Conservation (phyloP, 768 basidiomycete species). For the Hypholoma sublateritium region DNA sequence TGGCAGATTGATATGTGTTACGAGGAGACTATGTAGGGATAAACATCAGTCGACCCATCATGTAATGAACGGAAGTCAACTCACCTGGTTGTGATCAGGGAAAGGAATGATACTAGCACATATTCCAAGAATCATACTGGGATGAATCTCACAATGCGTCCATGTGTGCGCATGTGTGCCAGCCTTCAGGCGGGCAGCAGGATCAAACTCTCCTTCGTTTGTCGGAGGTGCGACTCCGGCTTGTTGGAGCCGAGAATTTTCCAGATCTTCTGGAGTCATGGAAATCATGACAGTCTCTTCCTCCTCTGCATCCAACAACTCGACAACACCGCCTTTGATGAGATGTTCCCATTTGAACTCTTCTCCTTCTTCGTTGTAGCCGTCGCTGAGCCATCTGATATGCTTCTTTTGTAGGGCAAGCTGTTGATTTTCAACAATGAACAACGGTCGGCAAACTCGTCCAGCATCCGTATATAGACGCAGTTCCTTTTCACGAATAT, state of each 20-base stretch:
- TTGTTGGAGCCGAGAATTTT: slow-evolving; percentile 72
- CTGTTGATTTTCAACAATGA: slow-evolving; percentile 93
- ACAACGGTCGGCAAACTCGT: slow-evolving; percentile 93
- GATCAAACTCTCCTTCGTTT: slow-evolving; percentile 77
- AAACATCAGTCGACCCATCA: neutral
- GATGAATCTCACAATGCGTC: slow-evolving; percentile 99
- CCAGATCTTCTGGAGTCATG: slow-evolving; percentile 96
- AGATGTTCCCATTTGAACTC: slow-evolving; percentile 84
- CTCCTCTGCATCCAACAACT: slow-evolving; percentile 96
- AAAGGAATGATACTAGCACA: slow-evolving; percentile 99
- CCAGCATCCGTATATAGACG: slow-evolving; percentile 96
- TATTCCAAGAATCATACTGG: slow-evolving; percentile 97
- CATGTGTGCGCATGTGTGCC: slow-evolving; percentile 85
- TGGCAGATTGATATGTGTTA: slow-evolving; percentile 99
- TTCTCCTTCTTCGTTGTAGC: slow-evolving; percentile 57
- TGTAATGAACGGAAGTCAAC: slow-evolving; percentile 19
- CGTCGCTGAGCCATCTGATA: slow-evolving; percentile 66
- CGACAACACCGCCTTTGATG: slow-evolving; percentile 85
- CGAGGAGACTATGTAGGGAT: slow-evolving; percentile 77
- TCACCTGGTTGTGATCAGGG: slow-evolving; percentile 98
- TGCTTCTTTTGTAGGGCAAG: slow-evolving; percentile 84
- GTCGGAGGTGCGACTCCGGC: slow-evolving; percentile 55
- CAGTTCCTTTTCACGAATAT: slow-evolving; percentile 94
- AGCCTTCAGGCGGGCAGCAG: slow-evolving; percentile 85
- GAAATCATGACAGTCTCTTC: slow-evolving; percentile 99